Evolutionary conservation across 306 rosid species (phyloP).

Genomic region (Cucumis melo): DNA sequence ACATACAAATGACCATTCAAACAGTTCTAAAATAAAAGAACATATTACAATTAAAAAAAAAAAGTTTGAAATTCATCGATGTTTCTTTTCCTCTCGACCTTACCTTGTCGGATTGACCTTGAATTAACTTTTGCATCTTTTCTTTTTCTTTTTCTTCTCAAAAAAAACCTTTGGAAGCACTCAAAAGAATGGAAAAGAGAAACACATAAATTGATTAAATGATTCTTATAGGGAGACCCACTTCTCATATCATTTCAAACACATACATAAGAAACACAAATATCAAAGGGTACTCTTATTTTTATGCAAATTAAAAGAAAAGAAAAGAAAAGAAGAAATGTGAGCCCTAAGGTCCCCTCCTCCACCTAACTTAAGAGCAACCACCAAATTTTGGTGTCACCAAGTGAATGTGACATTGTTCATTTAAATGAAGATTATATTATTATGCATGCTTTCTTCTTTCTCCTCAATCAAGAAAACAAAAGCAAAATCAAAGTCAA

Average conservation of each 20-base stretch:
- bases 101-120: background rate
- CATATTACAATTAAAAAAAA: too few relatives aligned
- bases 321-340: too few relatives aligned
- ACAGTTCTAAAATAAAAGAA: background rate
- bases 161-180: background rate
- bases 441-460: background rate
- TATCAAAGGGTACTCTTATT: background rate
- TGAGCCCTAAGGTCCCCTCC: background rate
- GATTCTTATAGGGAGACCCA: background rate
- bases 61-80: background rate
- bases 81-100: background rate
- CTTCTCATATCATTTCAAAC: background rate
- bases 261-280: background rate
- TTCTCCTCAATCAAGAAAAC: background rate
- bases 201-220: background rate
- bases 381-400: background rate
- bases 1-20: background rate
- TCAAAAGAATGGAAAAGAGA: background rate
- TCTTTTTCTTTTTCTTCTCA: background rate
- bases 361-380: background rate
- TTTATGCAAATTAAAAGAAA: background rate
- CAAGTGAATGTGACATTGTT: constrained; percentile 1
- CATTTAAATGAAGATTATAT: background rate
- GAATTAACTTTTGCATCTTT: background rate
- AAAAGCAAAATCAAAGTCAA: background rate